phyloP scores from a whole-genome alignment of 2,329 filamentous ascomycete species.

The Phialocephala sp. region DNA sequence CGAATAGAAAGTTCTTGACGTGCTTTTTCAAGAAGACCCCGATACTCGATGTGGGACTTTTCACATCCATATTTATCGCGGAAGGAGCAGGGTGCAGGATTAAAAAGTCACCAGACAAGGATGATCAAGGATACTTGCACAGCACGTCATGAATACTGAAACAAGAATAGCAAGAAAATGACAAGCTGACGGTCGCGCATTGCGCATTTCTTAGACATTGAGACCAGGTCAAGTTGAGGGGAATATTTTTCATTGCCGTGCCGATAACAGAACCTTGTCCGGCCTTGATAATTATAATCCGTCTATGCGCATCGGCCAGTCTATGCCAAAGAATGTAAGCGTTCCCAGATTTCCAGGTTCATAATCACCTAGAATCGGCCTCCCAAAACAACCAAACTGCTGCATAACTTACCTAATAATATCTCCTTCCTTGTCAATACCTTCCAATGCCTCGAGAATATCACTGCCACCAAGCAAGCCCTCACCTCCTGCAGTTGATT shows the following conservation, averaged over 20 bases:
- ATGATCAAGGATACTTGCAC: too few relatives aligned
- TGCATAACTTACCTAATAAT: slow-evolving; percentile 63
- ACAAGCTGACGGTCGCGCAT: too few relatives aligned
- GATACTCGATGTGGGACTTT: too few relatives aligned
- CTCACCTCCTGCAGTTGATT: slow-evolving; percentile 55
- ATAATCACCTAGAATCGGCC: background rate
- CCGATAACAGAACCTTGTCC: background rate
- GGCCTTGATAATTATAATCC: background rate
- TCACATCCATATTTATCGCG: too few relatives aligned
- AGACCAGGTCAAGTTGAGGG: background rate
- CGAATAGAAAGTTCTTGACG: too few relatives aligned
- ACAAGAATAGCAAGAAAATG: too few relatives aligned
- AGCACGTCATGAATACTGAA: too few relatives aligned
- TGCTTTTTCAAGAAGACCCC: too few relatives aligned
- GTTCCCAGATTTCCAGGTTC: background rate
- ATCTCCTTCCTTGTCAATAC: slow-evolving; percentile 75
- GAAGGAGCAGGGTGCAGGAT: too few relatives aligned
- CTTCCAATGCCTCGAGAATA: slow-evolving; percentile 82
- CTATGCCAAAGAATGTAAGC: slow-evolving; percentile 3
- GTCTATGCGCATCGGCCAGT: background rate
- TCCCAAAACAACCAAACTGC: background rate
- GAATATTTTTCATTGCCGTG: background rate
- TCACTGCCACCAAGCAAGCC: slow-evolving; percentile 80
- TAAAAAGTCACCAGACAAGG: too few relatives aligned
- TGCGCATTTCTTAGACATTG: background rate